Base-by-base conservation (phyloP, 352 stramenopile genomes). In the Pythium dissotocum region DNA sequence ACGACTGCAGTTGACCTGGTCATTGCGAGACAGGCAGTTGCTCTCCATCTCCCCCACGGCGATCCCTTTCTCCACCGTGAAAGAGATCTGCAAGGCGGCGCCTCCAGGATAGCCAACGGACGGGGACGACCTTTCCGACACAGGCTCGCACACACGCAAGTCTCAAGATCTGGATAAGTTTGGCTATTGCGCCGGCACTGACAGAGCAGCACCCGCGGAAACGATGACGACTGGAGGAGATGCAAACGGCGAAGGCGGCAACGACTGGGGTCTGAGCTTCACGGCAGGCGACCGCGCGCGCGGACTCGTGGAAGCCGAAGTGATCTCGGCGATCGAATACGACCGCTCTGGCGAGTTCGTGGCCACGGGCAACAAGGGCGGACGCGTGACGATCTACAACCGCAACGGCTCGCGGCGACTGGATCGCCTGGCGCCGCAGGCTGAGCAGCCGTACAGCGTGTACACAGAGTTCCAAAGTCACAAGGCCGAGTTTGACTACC, bases 401-500 rank as follows among this genome's bases (percentile, higher is more conserved):
- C 82, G 87, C 59, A 79, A 83, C 14, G 76, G 70, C 46, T 54
- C 48, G 24, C 28, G 33, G 46, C 61, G 33, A 6, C 21, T 73
- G 0, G 42, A 65, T 28, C 44, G 48, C 36, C 33, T 63, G 28
- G 65, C 14, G 32, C 67, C 55, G 28, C 51, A 30, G 46, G 8
- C 63, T 28, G 24, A 81, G 71, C 40, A 80, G 26, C 77, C 80
- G 61, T 90, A 91, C 59, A 64, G 79, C 7, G 66, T 90, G 59
- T 98, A 97, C 79, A 90, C 90, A n/a, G 97, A 97, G 70, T 98
- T 95, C 67, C 93, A 98, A 79, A 98, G 92, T 73, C 96, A 99
- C 78, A 97, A 97, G 40, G 79, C 92, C n/a, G 96, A 99, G 75
- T 99, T 99, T 68, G 96, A 99, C 78, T 99, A 98, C 81, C 79